A percentile compares a stretch with the other conserved stretches of the same genome.
phyloP scores from a whole-genome alignment of 768 basidiomycete species.

The Tricholoma furcatifolium region DNA sequence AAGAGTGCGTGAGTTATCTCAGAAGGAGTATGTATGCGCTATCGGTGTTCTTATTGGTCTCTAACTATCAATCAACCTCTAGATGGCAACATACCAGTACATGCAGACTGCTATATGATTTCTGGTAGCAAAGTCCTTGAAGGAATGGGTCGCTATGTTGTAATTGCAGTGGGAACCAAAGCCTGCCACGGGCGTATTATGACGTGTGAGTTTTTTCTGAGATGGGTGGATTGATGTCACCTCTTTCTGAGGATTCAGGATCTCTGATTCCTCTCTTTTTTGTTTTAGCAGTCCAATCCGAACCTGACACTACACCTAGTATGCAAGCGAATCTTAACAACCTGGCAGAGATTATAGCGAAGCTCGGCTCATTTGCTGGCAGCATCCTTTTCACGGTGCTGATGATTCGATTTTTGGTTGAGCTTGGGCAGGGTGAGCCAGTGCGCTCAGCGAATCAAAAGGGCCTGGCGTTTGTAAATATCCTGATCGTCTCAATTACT shows the following conservation, averaged over 20 bases:
- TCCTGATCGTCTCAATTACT: conserved; percentile 93
- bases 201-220: conserved; percentile 70
- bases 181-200: conserved; percentile 97
- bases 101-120: conserved; percentile 90
- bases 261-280: conserved; percentile 1
- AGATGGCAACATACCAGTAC: conserved; percentile 37
- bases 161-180: conserved; percentile 88
- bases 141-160: conserved; percentile 90
- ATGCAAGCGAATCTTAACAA: conserved; percentile 90
- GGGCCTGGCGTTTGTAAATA: conserved; percentile 88
- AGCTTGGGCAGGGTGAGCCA: conserved; percentile 65
- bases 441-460: conserved; percentile 71
- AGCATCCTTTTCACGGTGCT: conserved; percentile 76
- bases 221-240: neutral
- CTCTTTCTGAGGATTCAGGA: neutral
- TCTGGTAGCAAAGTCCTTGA: conserved; percentile 93
- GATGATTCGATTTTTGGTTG: conserved; percentile 94
- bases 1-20: conserved; percentile 61
- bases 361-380: conserved; percentile 82
- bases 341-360: conserved; percentile 95
- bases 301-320: conserved; percentile 87
- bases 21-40: no score
- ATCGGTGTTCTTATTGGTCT: no score
- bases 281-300: conserved; percentile 73
- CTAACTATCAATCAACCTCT: neutral